Conservation (phyloP, 805 yeast genomes). For the Metschnikowia continentalis region DNA sequence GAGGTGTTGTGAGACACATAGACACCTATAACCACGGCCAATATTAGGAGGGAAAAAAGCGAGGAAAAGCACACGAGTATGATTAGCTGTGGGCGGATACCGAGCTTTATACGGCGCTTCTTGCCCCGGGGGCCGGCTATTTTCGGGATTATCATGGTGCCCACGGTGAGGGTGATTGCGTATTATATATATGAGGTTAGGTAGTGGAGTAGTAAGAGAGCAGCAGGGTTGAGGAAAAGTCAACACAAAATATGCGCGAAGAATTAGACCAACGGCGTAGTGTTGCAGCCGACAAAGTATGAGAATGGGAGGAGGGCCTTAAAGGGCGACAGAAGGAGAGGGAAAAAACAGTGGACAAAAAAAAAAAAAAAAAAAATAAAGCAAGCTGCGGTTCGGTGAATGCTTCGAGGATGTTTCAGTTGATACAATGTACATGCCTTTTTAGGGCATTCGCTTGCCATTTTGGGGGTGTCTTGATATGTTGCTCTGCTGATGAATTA, state of each 20-base stretch:
- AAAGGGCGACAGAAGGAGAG: no score
- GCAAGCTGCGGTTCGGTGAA: background rate
- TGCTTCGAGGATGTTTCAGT: no score
- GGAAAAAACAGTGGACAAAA: no score
- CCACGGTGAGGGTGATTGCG: background rate
- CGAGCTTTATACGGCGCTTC: conserved; percentile 39
- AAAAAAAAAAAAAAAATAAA: no score
- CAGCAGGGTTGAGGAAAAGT: conserved; percentile 1
- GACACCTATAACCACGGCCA: conserved; percentile 70
- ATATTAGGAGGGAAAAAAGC: conserved; percentile 60
- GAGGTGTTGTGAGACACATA: conserved; percentile 65
- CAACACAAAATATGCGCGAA: background rate
- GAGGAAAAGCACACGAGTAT: conserved; percentile 67
- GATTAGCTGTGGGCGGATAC: conserved; percentile 73
- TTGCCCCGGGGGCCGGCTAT: conserved; percentile 6
- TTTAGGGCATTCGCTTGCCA: no score
- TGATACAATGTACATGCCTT: no score
- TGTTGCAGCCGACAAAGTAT: background rate
- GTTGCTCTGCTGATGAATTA: no score
- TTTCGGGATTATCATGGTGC: background rate
- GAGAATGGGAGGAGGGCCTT: no score
- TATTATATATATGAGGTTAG: no score
- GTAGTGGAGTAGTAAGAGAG: background rate
- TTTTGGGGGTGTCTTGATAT: no score
- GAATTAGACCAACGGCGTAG: background rate